Conservation (phyloP, 345 rosid species). For the Noccaea bulbosa region DNA sequence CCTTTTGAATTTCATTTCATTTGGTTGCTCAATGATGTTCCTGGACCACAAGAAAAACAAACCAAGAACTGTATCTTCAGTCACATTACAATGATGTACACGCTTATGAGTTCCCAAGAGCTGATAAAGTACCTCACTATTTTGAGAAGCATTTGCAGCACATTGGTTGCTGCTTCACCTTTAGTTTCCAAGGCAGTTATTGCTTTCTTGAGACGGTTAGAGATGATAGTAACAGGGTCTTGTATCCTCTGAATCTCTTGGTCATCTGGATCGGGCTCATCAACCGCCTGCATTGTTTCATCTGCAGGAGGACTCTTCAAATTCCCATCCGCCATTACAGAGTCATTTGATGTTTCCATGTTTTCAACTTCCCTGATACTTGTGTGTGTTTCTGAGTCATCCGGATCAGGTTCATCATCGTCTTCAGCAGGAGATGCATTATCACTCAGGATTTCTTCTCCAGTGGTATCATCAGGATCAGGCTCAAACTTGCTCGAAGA, state of each 20-base stretch:
- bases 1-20: conserved; percentile 70
- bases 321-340: conserved; percentile 5
- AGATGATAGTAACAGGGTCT: conserved; percentile 65
- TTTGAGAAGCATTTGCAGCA: conserved; percentile 68
- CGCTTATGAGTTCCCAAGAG: conserved; percentile 23
- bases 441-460: conserved; percentile 17
- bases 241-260: conserved; percentile 76
- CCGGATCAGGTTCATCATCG: conserved; percentile 67
- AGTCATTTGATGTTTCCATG: conserved; percentile 29
- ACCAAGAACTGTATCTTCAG: conserved; percentile 5
- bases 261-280: conserved; percentile 83
- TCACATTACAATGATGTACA: neutral
- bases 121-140: conserved; percentile 57
- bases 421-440: conserved; percentile 28
- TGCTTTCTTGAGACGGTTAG: conserved; percentile 70
- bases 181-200: conserved; percentile 60
- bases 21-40: conserved; percentile 82
- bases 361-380: conserved; percentile 26
- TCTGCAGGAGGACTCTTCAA: conserved; percentile 6
- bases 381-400: conserved; percentile 45
- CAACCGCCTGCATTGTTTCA: conserved; percentile 28
- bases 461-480: conserved; percentile 51
- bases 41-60: conserved; percentile 48
- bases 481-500: conserved; percentile 48
- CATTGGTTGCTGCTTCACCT: conserved; percentile 51